Percentiles rank a stretch among this genome's conserved stretches.
Conservation (phyloP, 495 filamentous ascomycete species). For the Penicillium odoratum region DNA sequence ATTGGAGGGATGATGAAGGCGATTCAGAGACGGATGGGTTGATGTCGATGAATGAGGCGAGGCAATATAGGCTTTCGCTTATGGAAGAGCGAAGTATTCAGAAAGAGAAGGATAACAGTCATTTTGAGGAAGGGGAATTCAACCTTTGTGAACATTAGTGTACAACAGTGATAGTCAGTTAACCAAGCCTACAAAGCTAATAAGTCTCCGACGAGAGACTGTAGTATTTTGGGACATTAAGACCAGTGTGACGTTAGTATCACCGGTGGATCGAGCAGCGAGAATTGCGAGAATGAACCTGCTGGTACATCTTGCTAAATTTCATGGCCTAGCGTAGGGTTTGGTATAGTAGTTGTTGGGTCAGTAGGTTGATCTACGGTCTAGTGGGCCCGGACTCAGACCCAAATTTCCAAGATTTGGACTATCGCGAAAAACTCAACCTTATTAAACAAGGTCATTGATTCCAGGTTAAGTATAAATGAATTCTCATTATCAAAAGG, state of each 20-base stretch:
- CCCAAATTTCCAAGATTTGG: background rate
- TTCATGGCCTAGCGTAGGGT: background rate
- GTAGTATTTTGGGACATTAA: too few species aligned
- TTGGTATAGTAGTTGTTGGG: background rate
- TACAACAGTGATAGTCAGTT: too few species aligned
- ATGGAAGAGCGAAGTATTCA: conserved; percentile 46
- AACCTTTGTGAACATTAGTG: conserved; percentile 29
- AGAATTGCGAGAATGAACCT: conserved; percentile 43
- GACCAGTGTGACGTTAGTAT: conserved; percentile 42
- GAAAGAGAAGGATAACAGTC: conserved; percentile 12
- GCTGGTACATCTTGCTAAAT: conserved; percentile 4
- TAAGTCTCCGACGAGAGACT: too few species aligned
- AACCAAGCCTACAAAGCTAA: too few species aligned
- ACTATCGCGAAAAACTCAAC: background rate
- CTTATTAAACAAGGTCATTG: background rate
- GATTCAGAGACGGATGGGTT: conserved; percentile 23
- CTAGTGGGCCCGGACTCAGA: background rate
- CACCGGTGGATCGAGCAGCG: conserved; percentile 49
- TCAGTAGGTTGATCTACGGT: background rate
- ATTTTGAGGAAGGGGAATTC: conserved; percentile 23
- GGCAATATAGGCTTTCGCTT: conserved; percentile 44
- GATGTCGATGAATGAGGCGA: conserved; percentile 48
- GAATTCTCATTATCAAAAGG: background rate
- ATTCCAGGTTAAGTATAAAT: background rate
- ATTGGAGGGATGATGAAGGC: conserved; percentile 33